A percentile compares a stretch with the other conserved stretches of the same genome.
phyloP scores from a whole-genome alignment of 2,329 filamentous ascomycete species.

The Botryotinia globosa region DNA sequence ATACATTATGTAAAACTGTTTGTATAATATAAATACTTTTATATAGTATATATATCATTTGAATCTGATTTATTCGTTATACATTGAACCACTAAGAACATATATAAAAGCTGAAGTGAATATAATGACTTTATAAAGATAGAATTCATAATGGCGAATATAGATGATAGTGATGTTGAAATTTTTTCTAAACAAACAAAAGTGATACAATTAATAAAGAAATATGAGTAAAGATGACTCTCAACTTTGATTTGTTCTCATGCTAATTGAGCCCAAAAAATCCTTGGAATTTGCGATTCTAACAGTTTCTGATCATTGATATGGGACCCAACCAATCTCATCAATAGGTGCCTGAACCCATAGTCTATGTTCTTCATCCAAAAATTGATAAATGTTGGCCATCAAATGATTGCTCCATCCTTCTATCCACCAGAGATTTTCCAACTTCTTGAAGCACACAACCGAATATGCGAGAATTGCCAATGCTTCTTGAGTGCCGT shows the following conservation, averaged over 20 bases:
- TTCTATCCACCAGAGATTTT: constrained; percentile 39
- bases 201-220: not conserved
- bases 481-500: constrained; percentile 38
- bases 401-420: constrained; percentile 39
- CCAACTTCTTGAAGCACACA: constrained; percentile 36
- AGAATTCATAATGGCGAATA: not conserved
- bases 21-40: no score
- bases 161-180: not conserved
- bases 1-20: no score
- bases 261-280: not conserved
- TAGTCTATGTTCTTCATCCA: constrained; percentile 38
- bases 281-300: not conserved
- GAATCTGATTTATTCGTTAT: no score
- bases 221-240: not conserved
- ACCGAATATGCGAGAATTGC: constrained; percentile 39
- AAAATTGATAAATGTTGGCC: constrained; percentile 32
- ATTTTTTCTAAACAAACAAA: not conserved
- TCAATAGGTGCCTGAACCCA: constrained; percentile 37
- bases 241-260: not conserved
- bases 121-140: not conserved
- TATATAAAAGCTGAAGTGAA: not conserved
- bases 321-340: constrained; percentile 27
- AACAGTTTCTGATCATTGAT: not conserved
- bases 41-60: no score
- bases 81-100: no score